A percentile compares a stretch with the other conserved stretches of the same genome.
Evolutionary conservation across 2,329 filamentous ascomycete genomes (phyloP).

Genomic region (Fusarium algeriense): DNA sequence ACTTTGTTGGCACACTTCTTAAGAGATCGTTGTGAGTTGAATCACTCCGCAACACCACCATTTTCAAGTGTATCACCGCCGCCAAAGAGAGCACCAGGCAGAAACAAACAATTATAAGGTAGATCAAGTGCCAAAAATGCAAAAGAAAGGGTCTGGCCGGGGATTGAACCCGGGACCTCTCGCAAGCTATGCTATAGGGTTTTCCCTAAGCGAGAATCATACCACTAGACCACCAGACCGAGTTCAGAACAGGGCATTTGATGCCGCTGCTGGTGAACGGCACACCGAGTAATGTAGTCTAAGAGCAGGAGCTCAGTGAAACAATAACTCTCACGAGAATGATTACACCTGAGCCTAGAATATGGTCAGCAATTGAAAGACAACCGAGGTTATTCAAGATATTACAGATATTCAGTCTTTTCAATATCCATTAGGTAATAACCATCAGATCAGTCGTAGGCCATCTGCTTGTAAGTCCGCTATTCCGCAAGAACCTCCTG

Average conservation of each 20-base stretch:
- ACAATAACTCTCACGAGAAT: not conserved
- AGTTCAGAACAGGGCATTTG: not conserved
- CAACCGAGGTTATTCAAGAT: not conserved
- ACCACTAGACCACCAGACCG: slow-evolving; percentile 73
- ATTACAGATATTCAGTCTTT: not conserved
- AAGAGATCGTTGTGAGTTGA: not conserved
- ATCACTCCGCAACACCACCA: not conserved
- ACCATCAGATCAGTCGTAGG: not conserved
- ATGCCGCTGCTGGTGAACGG: slow-evolving; percentile 4
- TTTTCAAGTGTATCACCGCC: too few relatives aligned
- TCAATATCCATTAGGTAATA: not conserved
- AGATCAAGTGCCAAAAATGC: rapidly evolving
- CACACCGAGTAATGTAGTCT: not conserved
- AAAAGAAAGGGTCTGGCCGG: slow-evolving; percentile 56
- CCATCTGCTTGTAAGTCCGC: slow-evolving; percentile 40
- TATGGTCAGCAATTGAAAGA: not conserved
- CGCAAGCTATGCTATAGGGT: slow-evolving; percentile 55
- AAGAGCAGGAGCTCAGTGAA: rapidly evolving
- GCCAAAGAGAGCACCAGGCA: too few relatives aligned
- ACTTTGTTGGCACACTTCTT: not conserved
- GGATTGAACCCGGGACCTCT: slow-evolving; percentile 63
- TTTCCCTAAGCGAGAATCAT: slow-evolving; percentile 78
- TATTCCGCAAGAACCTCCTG: slow-evolving; percentile 30
- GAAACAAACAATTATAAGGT: not conserved
- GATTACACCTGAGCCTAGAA: not conserved